Percentiles rank a stretch among this genome's conserved stretches.
Conservation (phyloP, 495 filamentous ascomycete genomes). For the Trichocladium uniseriatum region DNA sequence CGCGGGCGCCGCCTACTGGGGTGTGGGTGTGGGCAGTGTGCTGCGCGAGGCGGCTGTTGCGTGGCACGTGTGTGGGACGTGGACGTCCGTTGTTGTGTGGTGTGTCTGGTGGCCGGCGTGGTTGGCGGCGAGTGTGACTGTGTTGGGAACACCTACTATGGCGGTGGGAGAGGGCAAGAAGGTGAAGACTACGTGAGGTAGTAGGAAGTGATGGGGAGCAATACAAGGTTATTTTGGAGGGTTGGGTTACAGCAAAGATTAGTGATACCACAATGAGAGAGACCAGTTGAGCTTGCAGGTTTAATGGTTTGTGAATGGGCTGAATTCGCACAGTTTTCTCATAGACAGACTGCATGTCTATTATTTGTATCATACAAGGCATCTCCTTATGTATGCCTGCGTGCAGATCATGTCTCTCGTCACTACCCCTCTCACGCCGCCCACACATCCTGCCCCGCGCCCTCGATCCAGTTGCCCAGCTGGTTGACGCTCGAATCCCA, state of each 20-base stretch:
- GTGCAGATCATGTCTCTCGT: background rate
- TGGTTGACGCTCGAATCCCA: slow-evolving; percentile 95
- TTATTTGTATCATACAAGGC: slow-evolving; percentile 3
- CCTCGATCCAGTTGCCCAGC: slow-evolving; percentile 90
- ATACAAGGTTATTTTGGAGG: background rate
- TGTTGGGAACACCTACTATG: slow-evolving; percentile 26
- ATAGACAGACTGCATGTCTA: slow-evolving; percentile 2
- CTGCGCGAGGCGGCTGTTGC: slow-evolving; percentile 74
- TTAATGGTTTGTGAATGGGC: too few relatives aligned
- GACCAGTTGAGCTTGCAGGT: too few relatives aligned
- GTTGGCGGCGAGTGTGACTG: slow-evolving; percentile 49
- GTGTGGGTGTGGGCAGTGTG: slow-evolving; percentile 43
- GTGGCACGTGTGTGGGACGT: slow-evolving; percentile 87
- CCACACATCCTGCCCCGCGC: slow-evolving; percentile 82
- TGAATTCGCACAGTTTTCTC: too few relatives aligned
- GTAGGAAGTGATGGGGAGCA: background rate
- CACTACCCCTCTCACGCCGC: slow-evolving; percentile 47
- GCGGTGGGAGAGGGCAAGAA: slow-evolving; percentile 12
- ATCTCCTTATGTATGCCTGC: background rate
- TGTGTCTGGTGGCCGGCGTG: slow-evolving; percentile 98
- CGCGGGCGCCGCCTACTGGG: slow-evolving; percentile 42
- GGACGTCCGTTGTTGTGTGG: slow-evolving; percentile 86
- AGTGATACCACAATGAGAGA: too few relatives aligned
- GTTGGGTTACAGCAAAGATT: too few relatives aligned
- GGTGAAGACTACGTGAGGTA: slow-evolving; percentile 17